Conservation (phyloP, 371 early-diverging fungal genomes). For the Lichtheimia ramosa region DNA sequence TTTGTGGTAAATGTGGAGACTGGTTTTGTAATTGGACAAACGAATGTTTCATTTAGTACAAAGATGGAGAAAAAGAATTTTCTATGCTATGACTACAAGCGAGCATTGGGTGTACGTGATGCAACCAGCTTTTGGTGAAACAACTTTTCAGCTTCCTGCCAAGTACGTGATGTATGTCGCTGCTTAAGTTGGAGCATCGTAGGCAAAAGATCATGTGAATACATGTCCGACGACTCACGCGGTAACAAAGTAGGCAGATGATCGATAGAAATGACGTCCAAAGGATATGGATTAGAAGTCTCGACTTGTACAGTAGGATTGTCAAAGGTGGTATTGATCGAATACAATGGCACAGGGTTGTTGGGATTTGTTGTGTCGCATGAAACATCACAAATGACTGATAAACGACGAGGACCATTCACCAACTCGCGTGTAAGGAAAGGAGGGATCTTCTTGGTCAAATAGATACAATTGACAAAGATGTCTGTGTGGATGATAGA, state of each 20-base stretch:
- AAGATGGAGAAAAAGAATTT: no score
- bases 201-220: slow-evolving; percentile 84
- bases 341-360: slow-evolving; percentile 96
- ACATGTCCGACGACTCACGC: slow-evolving; percentile 88
- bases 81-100: no score
- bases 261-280: slow-evolving; percentile 94
- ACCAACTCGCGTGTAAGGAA: slow-evolving; percentile 85
- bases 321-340: slow-evolving; percentile 90
- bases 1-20: no score
- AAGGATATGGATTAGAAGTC: slow-evolving; percentile 60
- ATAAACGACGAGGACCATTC: slow-evolving; percentile 69
- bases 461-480: slow-evolving; percentile 98
- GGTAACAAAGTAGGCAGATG: slow-evolving; percentile 95
- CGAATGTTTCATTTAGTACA: no score
- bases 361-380: slow-evolving; percentile 97
- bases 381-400: slow-evolving; percentile 90
- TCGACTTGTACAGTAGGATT: slow-evolving; percentile 79
- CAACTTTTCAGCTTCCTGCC: slow-evolving; percentile 84
- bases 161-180: slow-evolving; percentile 70
- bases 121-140: slow-evolving; percentile 74
- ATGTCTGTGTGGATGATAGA: slow-evolving; percentile 65
- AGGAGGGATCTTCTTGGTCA: slow-evolving; percentile 88
- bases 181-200: slow-evolving; percentile 70
- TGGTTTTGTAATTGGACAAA: no score
- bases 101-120: slow-evolving; percentile 12